Percentiles rank a stretch among this genome's conserved stretches.
These are phyloP conservation scores for Pulveroboletus ravenelii DNA, from an alignment of 768 basidiomycete genomes.

Conservation along the genomic window DNA sequence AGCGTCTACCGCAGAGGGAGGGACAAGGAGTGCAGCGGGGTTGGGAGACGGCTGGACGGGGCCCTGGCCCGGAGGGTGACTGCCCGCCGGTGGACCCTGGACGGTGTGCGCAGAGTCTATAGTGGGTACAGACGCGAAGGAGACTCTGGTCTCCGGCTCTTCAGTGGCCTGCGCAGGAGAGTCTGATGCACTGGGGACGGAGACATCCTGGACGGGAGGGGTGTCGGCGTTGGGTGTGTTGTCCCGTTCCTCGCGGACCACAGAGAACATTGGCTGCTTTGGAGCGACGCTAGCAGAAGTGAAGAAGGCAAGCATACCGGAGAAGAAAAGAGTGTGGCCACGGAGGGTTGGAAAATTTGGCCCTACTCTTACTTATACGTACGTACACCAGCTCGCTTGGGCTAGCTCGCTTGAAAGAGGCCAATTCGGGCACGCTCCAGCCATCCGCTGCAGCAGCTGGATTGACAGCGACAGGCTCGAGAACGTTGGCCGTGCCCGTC, in stretches of 20 bases:
- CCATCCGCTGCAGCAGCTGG: not conserved
- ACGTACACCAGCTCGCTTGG: conserved; percentile 3
- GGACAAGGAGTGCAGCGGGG: conserved; percentile 15
- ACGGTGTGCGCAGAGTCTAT: conserved; percentile 23
- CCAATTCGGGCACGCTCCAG: not conserved
- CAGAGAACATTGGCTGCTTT: conserved; percentile 7
- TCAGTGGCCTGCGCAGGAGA: not conserved
- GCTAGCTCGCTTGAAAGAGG: conserved; percentile 12
- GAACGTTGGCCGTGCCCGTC: no score
- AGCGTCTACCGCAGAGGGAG: conserved; percentile 9
- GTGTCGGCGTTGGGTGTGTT: not conserved
- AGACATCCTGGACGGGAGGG: not conserved
- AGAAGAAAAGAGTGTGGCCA: not conserved
- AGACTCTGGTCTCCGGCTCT: conserved; percentile 10
- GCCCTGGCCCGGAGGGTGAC: not conserved
- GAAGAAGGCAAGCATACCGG: conserved; percentile 25
- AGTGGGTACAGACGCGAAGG: conserved; percentile 19
- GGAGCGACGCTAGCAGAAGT: conserved; percentile 11
- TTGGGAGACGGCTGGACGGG: conserved; percentile 13
- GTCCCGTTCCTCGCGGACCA: not conserved
- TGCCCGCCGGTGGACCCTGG: conserved; percentile 10
- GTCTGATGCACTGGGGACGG: not conserved
- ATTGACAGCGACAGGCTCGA: not conserved
- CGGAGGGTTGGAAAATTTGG: conserved; percentile 5
- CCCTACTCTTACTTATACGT: conserved; percentile 29